Conservation (phyloP, 352 stramenopile genomes). For the Phytophthora capsici region DNA sequence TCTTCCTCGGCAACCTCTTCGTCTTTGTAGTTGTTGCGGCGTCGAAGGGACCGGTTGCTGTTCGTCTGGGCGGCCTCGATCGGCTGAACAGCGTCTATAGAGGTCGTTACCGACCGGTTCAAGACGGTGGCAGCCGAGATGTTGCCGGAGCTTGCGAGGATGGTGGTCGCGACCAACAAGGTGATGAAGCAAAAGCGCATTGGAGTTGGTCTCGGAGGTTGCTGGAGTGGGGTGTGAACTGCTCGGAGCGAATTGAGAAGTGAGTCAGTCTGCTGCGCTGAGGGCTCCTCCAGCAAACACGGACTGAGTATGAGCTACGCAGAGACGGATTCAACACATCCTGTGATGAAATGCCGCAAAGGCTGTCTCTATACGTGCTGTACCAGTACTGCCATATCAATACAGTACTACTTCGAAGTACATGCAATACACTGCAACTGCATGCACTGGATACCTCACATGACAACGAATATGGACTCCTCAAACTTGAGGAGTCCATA, state of each 20-base stretch:
- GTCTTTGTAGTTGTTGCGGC: background rate
- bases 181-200: background rate
- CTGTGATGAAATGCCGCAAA: too few species aligned
- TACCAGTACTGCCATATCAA: too few species aligned
- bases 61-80: background rate
- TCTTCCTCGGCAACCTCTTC: background rate
- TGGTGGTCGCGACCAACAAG: background rate
- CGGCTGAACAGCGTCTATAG: too few species aligned
- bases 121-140: background rate
- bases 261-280: background rate
- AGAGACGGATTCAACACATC: too few species aligned
- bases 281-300: background rate
- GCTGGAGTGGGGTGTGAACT: background rate
- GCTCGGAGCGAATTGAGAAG: background rate
- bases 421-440: too few species aligned
- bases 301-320: too few species aligned
- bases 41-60: background rate
- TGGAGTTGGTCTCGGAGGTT: background rate
- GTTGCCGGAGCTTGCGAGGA: background rate
- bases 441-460: too few species aligned
- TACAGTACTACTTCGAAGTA: too few species aligned
- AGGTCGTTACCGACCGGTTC: background rate
- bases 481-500: too few species aligned
- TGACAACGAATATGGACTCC: too few species aligned
- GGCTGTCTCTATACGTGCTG: too few species aligned